A percentile compares a stretch with the other conserved stretches of the same genome.
phyloP scores from a whole-genome alignment of 2,329 filamentous ascomycete species.

The Periconia sp. region DNA sequence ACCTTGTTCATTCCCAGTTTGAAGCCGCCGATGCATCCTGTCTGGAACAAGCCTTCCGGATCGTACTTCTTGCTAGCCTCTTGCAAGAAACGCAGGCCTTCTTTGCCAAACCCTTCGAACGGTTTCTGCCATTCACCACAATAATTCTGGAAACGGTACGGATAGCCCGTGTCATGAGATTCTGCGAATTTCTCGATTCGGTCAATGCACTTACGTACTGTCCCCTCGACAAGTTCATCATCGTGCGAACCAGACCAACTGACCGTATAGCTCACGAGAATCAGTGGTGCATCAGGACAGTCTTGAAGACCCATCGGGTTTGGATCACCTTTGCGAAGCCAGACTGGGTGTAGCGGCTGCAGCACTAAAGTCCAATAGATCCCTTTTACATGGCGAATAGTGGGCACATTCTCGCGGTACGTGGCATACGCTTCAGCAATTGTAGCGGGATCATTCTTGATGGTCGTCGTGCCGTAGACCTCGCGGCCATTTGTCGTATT shows the following conservation, averaged over 20 bases:
- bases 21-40: constrained; percentile 42
- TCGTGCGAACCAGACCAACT: constrained; percentile 36
- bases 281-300: constrained; percentile 29
- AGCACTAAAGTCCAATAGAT: constrained; percentile 11
- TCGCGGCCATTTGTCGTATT: not conserved
- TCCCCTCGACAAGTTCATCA: constrained; percentile 34
- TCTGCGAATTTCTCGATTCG: constrained; percentile 40
- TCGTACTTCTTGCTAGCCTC: constrained; percentile 43
- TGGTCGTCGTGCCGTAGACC: constrained; percentile 1
- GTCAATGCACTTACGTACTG: constrained; percentile 33
- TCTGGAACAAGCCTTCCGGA: constrained; percentile 43
- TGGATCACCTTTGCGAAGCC: constrained; percentile 19
- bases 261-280: constrained; percentile 42
- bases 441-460: not conserved
- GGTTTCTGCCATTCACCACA: constrained; percentile 46
- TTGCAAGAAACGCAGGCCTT: constrained; percentile 31
- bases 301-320: constrained; percentile 20
- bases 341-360: constrained; percentile 22
- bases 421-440: constrained; percentile 1
- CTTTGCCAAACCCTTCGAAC: constrained; percentile 38
- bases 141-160: constrained; percentile 43
- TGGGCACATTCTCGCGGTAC: not conserved
- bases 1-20: too few species aligned
- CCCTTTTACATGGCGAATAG: not conserved
- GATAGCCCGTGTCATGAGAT: constrained; percentile 18